A percentile compares a stretch with the other conserved stretches of the same genome.
Evolutionary conservation across 129 eudicot genomes (phyloP).

Genomic region (Saussurea involucrata): DNA sequence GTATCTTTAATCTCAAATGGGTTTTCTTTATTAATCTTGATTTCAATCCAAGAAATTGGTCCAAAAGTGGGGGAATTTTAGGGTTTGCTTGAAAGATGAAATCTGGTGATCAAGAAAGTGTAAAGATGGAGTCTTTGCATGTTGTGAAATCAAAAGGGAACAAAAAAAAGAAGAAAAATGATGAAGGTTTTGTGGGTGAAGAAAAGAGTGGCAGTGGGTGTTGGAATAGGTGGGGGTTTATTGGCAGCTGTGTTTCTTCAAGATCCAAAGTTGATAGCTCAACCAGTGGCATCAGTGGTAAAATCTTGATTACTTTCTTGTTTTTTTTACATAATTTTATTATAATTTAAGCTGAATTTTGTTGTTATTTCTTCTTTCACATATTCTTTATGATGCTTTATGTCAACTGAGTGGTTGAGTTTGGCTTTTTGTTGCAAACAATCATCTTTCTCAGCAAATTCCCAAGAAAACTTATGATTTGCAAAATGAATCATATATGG

Average conservation of each 20-base stretch:
- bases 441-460: neutral
- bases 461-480: neutral
- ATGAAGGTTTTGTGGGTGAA: conserved; percentile 33
- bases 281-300: conserved; percentile 89
- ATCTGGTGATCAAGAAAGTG: conserved; percentile 45
- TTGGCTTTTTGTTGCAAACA: neutral
- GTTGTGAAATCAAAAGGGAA: conserved; percentile 50
- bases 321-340: neutral
- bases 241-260: conserved; percentile 88
- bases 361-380: conserved; percentile 1
- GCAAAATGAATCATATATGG: neutral
- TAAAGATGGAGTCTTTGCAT: conserved; percentile 60
- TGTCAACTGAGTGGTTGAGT: neutral
- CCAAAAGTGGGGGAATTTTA: conserved; percentile 21
- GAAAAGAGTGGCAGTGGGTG: conserved; percentile 39
- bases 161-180: conserved; percentile 59
- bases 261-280: conserved; percentile 99
- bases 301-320: conserved; percentile 5
- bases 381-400: conserved; percentile 5
- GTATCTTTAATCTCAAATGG: conserved; percentile 36
- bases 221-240: conserved; percentile 72
- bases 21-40: conserved; percentile 25
- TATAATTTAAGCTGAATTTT: neutral
- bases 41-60: conserved; percentile 18
- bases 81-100: conserved; percentile 62